These are phyloP conservation scores for Boletus mariae DNA, from an alignment of 1,284 basidiomycete species.

Conservation along the genomic window DNA sequence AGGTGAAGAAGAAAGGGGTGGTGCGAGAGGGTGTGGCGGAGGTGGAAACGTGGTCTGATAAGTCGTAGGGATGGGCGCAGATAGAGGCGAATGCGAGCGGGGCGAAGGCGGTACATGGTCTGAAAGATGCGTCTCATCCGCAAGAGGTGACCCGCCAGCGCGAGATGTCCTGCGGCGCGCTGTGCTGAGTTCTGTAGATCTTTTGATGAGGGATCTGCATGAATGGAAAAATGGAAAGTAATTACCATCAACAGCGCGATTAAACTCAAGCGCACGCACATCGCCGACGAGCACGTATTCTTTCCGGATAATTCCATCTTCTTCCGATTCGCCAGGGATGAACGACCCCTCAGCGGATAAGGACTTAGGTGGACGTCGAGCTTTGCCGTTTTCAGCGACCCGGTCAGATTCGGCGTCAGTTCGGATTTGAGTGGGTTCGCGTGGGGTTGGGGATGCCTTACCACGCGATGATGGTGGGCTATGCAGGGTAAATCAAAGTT, in stretches of 20 bases:
- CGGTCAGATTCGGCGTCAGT: slow-evolving; percentile 9
- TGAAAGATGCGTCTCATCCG: slow-evolving; percentile 38
- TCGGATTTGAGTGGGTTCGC: slow-evolving; percentile 13
- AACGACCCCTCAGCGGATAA: slow-evolving; percentile 61
- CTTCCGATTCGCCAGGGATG: slow-evolving; percentile 79
- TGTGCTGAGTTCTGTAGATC: slow-evolving; percentile 55
- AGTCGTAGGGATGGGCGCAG: slow-evolving; percentile 29
- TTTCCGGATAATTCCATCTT: slow-evolving; percentile 67
- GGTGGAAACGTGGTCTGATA: slow-evolving; percentile 61
- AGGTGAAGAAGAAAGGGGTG: slow-evolving; percentile 62
- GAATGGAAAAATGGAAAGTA: slow-evolving; percentile 1
- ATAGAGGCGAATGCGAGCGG: slow-evolving; percentile 25
- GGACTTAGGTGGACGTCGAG: slow-evolving; percentile 25
- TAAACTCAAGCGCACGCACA: slow-evolving; percentile 71
- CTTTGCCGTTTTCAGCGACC: slow-evolving; percentile 13
- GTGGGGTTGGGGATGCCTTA: slow-evolving; percentile 14
- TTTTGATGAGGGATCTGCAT: slow-evolving; percentile 9
- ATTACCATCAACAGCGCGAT: slow-evolving; percentile 72
- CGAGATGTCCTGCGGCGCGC: slow-evolving; percentile 54
- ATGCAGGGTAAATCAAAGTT: background rate
- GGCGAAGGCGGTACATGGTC: slow-evolving; percentile 23
- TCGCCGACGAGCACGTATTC: slow-evolving; percentile 81
- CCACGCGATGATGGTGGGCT: slow-evolving; percentile 19
- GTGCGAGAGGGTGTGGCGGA: slow-evolving; percentile 42
- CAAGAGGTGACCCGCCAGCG: slow-evolving; percentile 43